A percentile compares a stretch with the other conserved stretches of the same genome.
phyloP scores from a whole-genome alignment of 2,329 filamentous ascomycete genomes.

The Pestalotiopsis sp. region DNA sequence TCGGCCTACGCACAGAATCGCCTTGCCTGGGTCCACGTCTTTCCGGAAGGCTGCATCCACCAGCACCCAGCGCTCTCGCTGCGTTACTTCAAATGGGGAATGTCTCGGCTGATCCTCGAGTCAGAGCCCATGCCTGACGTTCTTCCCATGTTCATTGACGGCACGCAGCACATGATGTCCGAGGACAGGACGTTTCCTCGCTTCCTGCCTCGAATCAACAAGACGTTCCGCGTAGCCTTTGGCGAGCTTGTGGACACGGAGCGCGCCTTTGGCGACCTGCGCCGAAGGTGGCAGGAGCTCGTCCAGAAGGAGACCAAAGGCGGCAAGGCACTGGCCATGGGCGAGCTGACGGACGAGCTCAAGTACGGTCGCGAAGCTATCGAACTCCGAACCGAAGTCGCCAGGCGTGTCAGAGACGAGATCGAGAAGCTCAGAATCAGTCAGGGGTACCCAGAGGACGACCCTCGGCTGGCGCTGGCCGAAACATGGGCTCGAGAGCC shows the following conservation, averaged over 20 bases:
- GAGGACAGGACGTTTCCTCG: slow-evolving; percentile 80
- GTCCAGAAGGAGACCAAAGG: slow-evolving; percentile 40
- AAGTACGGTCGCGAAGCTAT: slow-evolving; percentile 75
- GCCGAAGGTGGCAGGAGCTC: slow-evolving; percentile 73
- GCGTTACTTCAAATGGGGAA: slow-evolving; percentile 98
- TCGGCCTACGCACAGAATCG: slow-evolving; percentile 71
- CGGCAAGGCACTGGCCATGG: slow-evolving; percentile 42
- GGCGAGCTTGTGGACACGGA: slow-evolving; percentile 78
- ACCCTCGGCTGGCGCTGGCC: slow-evolving; percentile 74
- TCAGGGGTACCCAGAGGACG: slow-evolving; percentile 77
- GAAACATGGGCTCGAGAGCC: slow-evolving; percentile 75
- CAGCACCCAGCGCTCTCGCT: slow-evolving; percentile 79
- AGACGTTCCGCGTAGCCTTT: slow-evolving; percentile 73
- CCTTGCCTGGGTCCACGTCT: slow-evolving; percentile 89
- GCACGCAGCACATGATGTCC: slow-evolving; percentile 85
- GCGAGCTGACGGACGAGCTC: slow-evolving; percentile 68
- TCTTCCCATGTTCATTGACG: slow-evolving; percentile 93
- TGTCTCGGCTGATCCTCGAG: slow-evolving; percentile 89
- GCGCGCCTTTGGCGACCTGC: slow-evolving; percentile 74
- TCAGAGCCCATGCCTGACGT: slow-evolving; percentile 84
- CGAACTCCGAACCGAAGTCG: slow-evolving; percentile 77
- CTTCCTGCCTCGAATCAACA: slow-evolving; percentile 75
- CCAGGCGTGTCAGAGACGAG: slow-evolving; percentile 75
- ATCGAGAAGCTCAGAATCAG: slow-evolving; percentile 76
- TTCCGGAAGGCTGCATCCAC: slow-evolving; percentile 93